Evolutionary conservation across 1,284 basidiomycete genomes (phyloP), one percentile per base, ranked within the genome.

Genomic region (Ustilago hordei): DNA sequence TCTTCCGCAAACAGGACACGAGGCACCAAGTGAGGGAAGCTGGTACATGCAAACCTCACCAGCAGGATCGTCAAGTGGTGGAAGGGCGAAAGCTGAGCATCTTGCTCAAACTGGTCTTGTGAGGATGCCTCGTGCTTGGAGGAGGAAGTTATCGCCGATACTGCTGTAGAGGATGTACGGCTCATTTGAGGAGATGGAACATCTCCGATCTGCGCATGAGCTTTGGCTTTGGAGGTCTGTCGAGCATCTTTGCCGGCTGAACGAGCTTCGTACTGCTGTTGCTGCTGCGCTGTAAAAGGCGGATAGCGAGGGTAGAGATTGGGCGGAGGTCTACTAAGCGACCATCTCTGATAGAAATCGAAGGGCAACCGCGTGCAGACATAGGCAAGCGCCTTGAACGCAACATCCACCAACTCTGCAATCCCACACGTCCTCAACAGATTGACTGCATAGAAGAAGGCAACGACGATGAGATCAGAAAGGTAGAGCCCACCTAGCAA

Each of bases 1-100:
- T 84, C 81, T 48, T 83, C 76, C 19, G 84, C 80, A 39, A 86
- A 81, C 4, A 83, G 68, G 19, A 86, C 77, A 31, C 84, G 74
- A 1, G 84, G 84, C 2, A 85, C 61, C 8, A 85, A 74, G 52
- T 79, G 83, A 2, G 84, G 84, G 50, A 85, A 82, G 67, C 75
- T 80, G 39, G 61, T 62, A 66, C 79, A 86, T 4, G 81, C 81
- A 58, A 84, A 84, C n/a, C 79, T 55, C 28, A 77, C 75, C 39
- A 84, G 68, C 5, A 84, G 69, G 43, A 84, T 64, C 19, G 82
- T 75, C 39, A 83, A 62, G 45, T 84, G 82, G 57, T 84, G 82
- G 63, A 84, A 84, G 9, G 81, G 81, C 36, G 82, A 82, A 6
- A 84, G 60, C 32, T 76, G 79, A 4, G 43, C 43, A 50, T 64